These are phyloP conservation scores for Eucalyptus melliodora DNA, from an alignment of 345 rosid species.

Conservation along the genomic window DNA sequence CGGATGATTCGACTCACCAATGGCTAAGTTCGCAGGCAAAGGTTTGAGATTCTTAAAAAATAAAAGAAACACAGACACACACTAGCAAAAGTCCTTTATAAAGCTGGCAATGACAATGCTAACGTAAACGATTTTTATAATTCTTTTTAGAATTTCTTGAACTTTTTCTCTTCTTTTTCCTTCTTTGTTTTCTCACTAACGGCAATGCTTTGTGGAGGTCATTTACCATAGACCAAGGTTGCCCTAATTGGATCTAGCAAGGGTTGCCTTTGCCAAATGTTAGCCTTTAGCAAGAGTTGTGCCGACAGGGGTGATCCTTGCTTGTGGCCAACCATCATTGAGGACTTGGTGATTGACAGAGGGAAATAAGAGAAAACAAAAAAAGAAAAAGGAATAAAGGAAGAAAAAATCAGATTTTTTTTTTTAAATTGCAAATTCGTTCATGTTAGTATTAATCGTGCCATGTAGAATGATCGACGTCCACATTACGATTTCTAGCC, in stretches of 20 bases:
- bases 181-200: too few relatives aligned
- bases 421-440: neutral
- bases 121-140: accelerated
- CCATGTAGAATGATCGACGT: accelerated
- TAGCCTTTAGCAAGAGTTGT: neutral
- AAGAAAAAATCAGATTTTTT: neutral
- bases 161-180: neutral
- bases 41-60: too few relatives aligned
- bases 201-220: accelerated
- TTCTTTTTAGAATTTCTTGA: accelerated
- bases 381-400: too few relatives aligned
- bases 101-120: neutral
- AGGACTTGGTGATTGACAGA: neutral
- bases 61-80: too few relatives aligned
- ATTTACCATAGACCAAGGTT: accelerated
- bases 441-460: neutral
- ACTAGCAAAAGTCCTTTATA: too few relatives aligned
- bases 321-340: neutral
- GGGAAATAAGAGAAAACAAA: neutral
- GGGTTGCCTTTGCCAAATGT: accelerated
- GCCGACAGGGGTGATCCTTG: neutral
- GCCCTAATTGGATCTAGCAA: neutral
- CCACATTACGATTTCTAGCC: accelerated
- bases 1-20: accelerated
- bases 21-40: too few relatives aligned